Evolutionary conservation across 495 filamentous ascomycete genomes (phyloP), one percentile per base, ranked within the genome.

Genomic region (Penicillium coffeae): DNA sequence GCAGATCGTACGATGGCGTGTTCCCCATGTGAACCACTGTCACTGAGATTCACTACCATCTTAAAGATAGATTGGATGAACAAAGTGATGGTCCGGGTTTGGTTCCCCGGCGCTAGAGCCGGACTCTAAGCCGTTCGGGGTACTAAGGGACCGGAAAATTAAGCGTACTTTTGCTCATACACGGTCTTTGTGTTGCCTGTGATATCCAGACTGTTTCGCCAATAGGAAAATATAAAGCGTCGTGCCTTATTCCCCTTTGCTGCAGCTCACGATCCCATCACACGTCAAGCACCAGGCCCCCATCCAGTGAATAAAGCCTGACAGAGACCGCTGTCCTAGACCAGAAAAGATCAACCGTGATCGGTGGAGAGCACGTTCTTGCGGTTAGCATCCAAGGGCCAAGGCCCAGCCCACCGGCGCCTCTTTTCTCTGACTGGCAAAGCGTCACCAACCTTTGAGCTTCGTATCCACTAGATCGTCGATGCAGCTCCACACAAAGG

Each of bases 271-370:
- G 30, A 10, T 16, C 8, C n/a, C 21, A 12, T 50, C 47, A 50
- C 25, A 30, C 47, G 33, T 27, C 19, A 36, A 35, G n/a, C 21
- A 9, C 18, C 27, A n/a, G 15, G 30, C n/a, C 27, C 32, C 9
- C 13, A 10, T n/a, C 30, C 18, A 20, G 25, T 35, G 14, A 8
- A 27, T 32, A 50, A 15, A n/a, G 10, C 14, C 47, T 21, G 14
- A 38, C 8, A 10, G 30, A n/a, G n/a, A n/a, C n/a, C n/a, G n/a
- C n/a, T n/a, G n/a, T n/a, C 47, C 40, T 34, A 44, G 21, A 21
- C n/a, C n/a, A 51, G 48, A 35, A 38, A 40, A 25, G 48, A 51
- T 50, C 39, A 39, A 10, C 41, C n/a, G 41, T 40, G 40, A 42
- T 32, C 27, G 48, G 22, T 32, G 27, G 33, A 30, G 42, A 39